Percentiles rank a stretch among this genome's conserved stretches.
Conservation (phyloP, 345 rosid species). For the Eucalyptus curtisii region DNA sequence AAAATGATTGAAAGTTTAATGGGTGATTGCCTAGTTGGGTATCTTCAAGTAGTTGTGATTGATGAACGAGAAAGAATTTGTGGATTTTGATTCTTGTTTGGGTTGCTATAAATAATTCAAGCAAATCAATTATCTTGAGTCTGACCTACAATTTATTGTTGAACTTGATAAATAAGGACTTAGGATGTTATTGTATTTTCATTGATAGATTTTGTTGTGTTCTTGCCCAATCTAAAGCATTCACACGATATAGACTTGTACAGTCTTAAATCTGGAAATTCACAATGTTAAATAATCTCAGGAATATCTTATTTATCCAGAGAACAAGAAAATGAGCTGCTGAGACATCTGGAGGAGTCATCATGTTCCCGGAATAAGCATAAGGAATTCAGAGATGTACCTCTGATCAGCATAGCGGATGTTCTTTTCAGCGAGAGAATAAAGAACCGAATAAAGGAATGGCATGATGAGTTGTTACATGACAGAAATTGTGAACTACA, state of each 20-base stretch:
- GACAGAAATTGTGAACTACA: constrained; percentile 9
- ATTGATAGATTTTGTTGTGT: neutral
- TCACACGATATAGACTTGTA: neutral
- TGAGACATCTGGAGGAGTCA: constrained; percentile 21
- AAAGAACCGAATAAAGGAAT: constrained; percentile 48
- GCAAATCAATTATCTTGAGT: neutral
- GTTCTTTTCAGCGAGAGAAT: constrained; percentile 76
- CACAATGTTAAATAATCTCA: constrained; percentile 37
- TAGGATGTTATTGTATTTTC: neutral
- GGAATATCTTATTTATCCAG: constrained; percentile 94
- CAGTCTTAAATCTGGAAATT: constrained; percentile 7
- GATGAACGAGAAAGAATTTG: neutral
- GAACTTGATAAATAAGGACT: neutral
- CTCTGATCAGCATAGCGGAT: constrained; percentile 38
- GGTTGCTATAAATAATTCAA: neutral
- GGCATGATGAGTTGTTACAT: constrained; percentile 46
- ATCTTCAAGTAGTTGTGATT: neutral
- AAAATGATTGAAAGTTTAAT: neutral
- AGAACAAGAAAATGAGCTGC: constrained; percentile 55
- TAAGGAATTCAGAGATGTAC: constrained; percentile 17
- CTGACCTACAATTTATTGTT: neutral
- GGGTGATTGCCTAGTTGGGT: neutral
- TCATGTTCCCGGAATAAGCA: neutral
- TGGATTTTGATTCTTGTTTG: neutral
- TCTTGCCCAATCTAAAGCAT: neutral